Evolutionary conservation across 495 filamentous ascomycete genomes (phyloP).

Genomic region (Aspergillus ellipticus): DNA sequence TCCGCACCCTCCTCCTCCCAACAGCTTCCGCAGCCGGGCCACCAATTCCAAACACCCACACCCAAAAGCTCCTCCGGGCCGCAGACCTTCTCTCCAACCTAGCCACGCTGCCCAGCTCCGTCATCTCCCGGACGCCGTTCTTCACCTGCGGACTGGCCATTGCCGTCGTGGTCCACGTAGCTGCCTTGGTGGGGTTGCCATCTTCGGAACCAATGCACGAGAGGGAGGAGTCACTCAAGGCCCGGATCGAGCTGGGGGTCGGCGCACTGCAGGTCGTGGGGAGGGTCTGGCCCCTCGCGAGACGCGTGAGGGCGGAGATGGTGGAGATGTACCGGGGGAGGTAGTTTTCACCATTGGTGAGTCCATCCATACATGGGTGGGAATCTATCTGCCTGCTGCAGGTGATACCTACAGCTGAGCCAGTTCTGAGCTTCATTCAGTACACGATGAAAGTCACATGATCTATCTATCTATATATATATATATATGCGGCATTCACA

Average conservation of each 20-base stretch:
- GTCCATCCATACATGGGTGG: too few relatives aligned
- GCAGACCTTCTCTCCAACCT: slow-evolving; percentile 68
- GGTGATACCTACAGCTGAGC: too few relatives aligned
- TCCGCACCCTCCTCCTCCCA: slow-evolving; percentile 24
- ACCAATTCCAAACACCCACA: slow-evolving; percentile 37
- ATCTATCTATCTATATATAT: too few relatives aligned
- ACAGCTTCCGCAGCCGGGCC: slow-evolving; percentile 16
- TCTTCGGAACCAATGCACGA: slow-evolving; percentile 30
- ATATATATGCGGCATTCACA: too few relatives aligned
- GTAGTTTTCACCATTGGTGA: too few relatives aligned
- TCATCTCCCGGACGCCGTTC: slow-evolving; percentile 69
- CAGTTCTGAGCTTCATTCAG: too few relatives aligned
- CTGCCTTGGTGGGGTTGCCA: slow-evolving; percentile 51
- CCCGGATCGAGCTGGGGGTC: slow-evolving; percentile 66
- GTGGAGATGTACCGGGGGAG: slow-evolving; percentile 20
- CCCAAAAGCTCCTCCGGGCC: slow-evolving; percentile 64
- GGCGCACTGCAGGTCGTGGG: slow-evolving; percentile 67
- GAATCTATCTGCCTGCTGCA: too few relatives aligned
- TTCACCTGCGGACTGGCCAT: slow-evolving; percentile 66
- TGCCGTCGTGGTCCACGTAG: slow-evolving; percentile 43
- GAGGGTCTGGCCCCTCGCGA: slow-evolving; percentile 65
- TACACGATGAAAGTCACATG: too few relatives aligned
- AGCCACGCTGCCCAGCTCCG: slow-evolving; percentile 63
- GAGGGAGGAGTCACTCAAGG: slow-evolving; percentile 56
- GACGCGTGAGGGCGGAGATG: slow-evolving; percentile 59